Conservation (phyloP, 2,329 filamentous ascomycete genomes). For the Pseudocercospora cruenta region DNA sequence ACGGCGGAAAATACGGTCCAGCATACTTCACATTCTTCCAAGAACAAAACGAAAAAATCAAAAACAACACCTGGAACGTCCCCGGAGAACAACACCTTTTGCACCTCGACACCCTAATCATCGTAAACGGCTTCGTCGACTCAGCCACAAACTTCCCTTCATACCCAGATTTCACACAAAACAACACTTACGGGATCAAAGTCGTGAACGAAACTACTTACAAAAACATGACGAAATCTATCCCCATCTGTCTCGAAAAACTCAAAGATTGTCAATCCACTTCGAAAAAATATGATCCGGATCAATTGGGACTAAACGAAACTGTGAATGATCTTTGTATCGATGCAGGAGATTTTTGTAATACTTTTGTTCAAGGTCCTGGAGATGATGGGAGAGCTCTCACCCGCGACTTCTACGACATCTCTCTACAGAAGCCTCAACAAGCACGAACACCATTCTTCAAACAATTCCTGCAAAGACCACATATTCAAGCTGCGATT, state of each 20-base stretch:
- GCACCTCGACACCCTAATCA: slow-evolving; percentile 40
- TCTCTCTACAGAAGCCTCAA: slow-evolving; percentile 37
- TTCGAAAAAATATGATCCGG: slow-evolving; percentile 44
- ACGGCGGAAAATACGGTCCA: slow-evolving; percentile 64
- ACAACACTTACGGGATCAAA: slow-evolving; percentile 60
- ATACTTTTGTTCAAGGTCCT: slow-evolving; percentile 32
- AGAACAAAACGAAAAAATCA: slow-evolving; percentile 61
- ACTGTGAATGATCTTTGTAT: slow-evolving; percentile 49
- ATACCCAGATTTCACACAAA: slow-evolving; percentile 56
- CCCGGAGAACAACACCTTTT: slow-evolving; percentile 52
- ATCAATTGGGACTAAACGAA: slow-evolving; percentile 28
- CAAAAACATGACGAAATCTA: slow-evolving; percentile 52
- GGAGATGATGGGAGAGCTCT: not conserved
- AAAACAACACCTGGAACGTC: slow-evolving; percentile 48
- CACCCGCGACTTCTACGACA: slow-evolving; percentile 49
- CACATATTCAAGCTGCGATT: slow-evolving; percentile 59
- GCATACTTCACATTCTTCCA: slow-evolving; percentile 61
- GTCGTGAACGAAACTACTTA: slow-evolving; percentile 58
- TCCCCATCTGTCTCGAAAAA: slow-evolving; percentile 56
- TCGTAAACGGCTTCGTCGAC: slow-evolving; percentile 20
- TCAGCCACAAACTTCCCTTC: slow-evolving; percentile 36
- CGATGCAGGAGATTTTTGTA: slow-evolving; percentile 52
- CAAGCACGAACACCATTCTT: slow-evolving; percentile 53
- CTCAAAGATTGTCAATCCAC: slow-evolving; percentile 40
- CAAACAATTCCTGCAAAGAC: slow-evolving; percentile 57